A percentile compares a stretch with the other conserved stretches of the same genome.
Conservation (phyloP, 202 grass and related monocot species). For the Saccharum hybrid region DNA sequence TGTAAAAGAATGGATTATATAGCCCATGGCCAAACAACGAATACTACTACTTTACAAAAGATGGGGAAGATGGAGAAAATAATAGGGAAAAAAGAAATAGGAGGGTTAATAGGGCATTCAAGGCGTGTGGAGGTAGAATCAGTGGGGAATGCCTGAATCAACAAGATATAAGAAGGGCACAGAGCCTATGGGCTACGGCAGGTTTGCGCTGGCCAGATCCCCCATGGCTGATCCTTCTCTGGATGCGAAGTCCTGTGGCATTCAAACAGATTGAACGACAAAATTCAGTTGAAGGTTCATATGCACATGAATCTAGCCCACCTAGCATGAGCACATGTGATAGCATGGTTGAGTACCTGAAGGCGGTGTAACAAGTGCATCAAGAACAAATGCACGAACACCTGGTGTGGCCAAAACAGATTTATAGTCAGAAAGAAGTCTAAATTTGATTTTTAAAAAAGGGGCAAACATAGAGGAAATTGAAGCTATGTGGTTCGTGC, state of each 20-base stretch:
- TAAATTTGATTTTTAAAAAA: not conserved
- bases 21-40: slow-evolving; percentile 45
- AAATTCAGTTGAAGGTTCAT: not conserved
- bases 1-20: slow-evolving; percentile 64
- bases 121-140: slow-evolving; percentile 18
- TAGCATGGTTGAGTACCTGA: slow-evolving; percentile 60
- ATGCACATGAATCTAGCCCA: not conserved
- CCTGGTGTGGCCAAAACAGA: slow-evolving; percentile 52
- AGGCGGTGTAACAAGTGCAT: slow-evolving; percentile 94
- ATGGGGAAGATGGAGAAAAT: not conserved
- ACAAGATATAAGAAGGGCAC: not conserved
- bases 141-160: slow-evolving; percentile 27
- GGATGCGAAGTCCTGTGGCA: slow-evolving; percentile 79
- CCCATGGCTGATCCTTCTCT: slow-evolving; percentile 62
- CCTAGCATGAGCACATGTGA: not conserved
- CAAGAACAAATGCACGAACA: slow-evolving; percentile 99
- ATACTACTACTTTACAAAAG: slow-evolving; percentile 48
- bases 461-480: slow-evolving; percentile 4
- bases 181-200: slow-evolving; percentile 75
- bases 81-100: not conserved
- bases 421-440: slow-evolving; percentile 14
- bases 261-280: slow-evolving; percentile 28
- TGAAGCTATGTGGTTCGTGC: slow-evolving; percentile 46
- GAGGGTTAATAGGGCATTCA: slow-evolving; percentile 31
- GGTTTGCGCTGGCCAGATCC: slow-evolving; percentile 57